Conservation (phyloP, 2,329 filamentous ascomycete species). For the Microdochium bolleyi region DNA sequence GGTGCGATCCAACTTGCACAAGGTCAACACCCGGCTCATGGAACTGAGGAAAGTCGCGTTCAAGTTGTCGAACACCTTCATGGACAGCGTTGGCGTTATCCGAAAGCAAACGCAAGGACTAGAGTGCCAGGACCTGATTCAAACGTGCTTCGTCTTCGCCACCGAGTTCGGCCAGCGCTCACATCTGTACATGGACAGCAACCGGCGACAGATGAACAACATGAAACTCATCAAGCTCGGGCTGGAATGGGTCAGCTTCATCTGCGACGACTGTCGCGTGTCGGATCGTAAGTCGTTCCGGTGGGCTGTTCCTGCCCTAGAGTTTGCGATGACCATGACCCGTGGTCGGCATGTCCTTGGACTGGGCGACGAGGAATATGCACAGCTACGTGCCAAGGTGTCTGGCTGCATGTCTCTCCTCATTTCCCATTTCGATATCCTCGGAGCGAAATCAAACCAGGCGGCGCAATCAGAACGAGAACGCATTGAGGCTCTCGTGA, state of each 20-base stretch:
- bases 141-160: conserved; percentile 97
- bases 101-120: conserved; percentile 75
- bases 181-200: conserved; percentile 90
- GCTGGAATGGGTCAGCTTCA: conserved; percentile 95
- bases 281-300: conserved; percentile 93
- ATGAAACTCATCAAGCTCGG: conserved; percentile 88
- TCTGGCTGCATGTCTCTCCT: conserved; percentile 95
- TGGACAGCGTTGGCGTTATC: conserved; percentile 96
- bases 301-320: conserved; percentile 91
- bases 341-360: conserved; percentile 88
- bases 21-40: conserved; percentile 83
- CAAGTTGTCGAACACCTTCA: conserved; percentile 94
- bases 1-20: conserved; percentile 84
- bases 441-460: conserved; percentile 88
- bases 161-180: conserved; percentile 97
- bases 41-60: conserved; percentile 95
- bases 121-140: conserved; percentile 90
- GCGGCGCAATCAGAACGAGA: conserved; percentile 93
- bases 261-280: conserved; percentile 92
- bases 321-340: conserved; percentile 97
- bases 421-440: conserved; percentile 98
- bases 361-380: conserved; percentile 82
- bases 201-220: conserved; percentile 93
- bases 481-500: conserved; percentile 70
- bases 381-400: conserved; percentile 75